Evolutionary conservation across 352 stramenopile species (phyloP).

Genomic region (Phytophthora citricola): DNA sequence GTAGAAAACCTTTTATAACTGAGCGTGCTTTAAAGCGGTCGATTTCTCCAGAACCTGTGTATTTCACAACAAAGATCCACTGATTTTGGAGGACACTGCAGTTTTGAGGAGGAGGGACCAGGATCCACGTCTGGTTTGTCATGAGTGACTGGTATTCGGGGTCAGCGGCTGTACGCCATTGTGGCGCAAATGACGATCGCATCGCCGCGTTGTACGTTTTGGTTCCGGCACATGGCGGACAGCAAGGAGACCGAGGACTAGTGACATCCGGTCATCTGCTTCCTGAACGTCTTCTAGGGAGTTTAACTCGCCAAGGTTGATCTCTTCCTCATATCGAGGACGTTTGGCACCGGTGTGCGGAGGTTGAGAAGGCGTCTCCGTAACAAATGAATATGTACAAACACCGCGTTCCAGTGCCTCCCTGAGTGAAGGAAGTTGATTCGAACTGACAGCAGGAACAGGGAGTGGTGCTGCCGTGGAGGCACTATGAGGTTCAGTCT

Average conservation of each 20-base stretch:
- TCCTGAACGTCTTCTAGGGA: not conserved
- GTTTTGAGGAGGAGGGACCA: not conserved
- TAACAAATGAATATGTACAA: no score
- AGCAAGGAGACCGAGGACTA: constrained; percentile 1
- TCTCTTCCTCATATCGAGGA: no score
- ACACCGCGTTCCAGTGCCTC: no score
- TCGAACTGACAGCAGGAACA: no score
- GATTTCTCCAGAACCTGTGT: constrained; percentile 10
- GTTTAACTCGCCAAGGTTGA: not conserved
- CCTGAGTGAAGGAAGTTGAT: no score
- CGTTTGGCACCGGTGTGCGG: no score
- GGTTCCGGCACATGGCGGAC: constrained; percentile 13
- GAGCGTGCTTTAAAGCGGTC: constrained; percentile 18
- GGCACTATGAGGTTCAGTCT: no score
- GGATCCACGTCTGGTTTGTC: constrained; percentile 15
- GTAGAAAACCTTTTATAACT: constrained; percentile 18
- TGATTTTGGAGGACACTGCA: not conserved
- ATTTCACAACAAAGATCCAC: constrained; percentile 24
- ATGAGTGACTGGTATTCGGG: constrained; percentile 10
- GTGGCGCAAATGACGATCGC: not conserved
- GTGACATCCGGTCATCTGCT: not conserved
- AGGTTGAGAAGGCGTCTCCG: no score
- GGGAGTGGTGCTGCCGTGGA: no score
- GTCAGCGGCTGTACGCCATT: constrained; percentile 6
- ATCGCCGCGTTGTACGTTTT: constrained; percentile 13